Conservation (phyloP, 805 yeast genomes). For the Candida orba region DNA sequence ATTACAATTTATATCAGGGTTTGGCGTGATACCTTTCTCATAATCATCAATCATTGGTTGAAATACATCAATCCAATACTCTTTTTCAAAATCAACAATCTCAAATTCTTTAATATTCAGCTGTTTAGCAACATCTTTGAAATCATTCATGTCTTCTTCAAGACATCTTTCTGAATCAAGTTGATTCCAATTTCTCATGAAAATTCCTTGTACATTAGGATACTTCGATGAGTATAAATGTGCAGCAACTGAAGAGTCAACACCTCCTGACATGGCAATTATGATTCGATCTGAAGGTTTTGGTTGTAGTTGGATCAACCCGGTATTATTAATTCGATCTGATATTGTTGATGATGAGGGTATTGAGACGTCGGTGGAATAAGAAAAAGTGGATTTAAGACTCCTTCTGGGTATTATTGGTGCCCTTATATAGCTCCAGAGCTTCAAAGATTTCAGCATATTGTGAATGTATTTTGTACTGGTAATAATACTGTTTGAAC, state of each 20-base stretch:
- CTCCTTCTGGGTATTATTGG: too few species aligned
- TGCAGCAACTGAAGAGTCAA: slow-evolving; percentile 89
- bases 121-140: slow-evolving; percentile 51
- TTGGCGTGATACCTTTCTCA: slow-evolving; percentile 74
- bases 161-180: slow-evolving; percentile 52
- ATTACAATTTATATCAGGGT: slow-evolving; percentile 91
- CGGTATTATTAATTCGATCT: background rate
- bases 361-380: background rate
- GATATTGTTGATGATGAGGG: background rate
- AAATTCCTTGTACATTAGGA: slow-evolving; percentile 69
- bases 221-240: slow-evolving; percentile 39
- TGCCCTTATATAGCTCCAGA: too few species aligned
- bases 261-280: slow-evolving; percentile 95
- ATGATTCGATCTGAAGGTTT: slow-evolving; percentile 49
- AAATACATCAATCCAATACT: slow-evolving; percentile 90
- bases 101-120: slow-evolving; percentile 57
- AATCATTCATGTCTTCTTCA: slow-evolving; percentile 87
- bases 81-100: slow-evolving; percentile 77
- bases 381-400: background rate
- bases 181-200: slow-evolving; percentile 73
- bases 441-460: too few species aligned
- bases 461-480: too few species aligned
- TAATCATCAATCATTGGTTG: slow-evolving; percentile 83
- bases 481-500: background rate
- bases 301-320: slow-evolving; percentile 39